A percentile compares a stretch with the other conserved stretches of the same genome.
Conservation (phyloP, 1,284 basidiomycete genomes). For the Acaromyces ingoldii region DNA sequence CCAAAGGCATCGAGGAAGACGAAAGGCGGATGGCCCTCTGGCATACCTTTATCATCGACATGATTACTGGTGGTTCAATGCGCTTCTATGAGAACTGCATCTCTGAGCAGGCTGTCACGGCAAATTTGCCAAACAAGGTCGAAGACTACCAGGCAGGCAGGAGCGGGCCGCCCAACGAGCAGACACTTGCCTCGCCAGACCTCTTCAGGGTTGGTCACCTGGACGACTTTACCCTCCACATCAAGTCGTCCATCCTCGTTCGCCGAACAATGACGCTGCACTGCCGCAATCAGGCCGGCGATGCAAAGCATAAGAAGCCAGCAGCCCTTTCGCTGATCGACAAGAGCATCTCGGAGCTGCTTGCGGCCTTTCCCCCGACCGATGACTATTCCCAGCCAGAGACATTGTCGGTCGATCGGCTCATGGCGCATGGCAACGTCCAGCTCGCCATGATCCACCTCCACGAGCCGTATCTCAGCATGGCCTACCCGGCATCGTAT, state of each 20-base stretch:
- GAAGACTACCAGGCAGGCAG: slow-evolving; percentile 13
- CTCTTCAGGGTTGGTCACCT: slow-evolving; percentile 17
- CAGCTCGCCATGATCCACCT: slow-evolving; percentile 9
- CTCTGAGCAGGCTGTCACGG: slow-evolving; percentile 9
- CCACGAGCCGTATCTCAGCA: slow-evolving; percentile 14
- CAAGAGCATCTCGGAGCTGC: slow-evolving; percentile 10
- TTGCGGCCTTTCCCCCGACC: slow-evolving; percentile 8
- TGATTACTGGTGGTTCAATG: not conserved
- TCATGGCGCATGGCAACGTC: slow-evolving; percentile 7
- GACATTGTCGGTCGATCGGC: slow-evolving; percentile 8
- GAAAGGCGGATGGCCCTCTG: slow-evolving; percentile 16
- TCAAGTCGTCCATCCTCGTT: slow-evolving; percentile 12
- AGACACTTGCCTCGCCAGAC: slow-evolving; percentile 14
- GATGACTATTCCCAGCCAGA: too few species aligned
- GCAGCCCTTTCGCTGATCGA: slow-evolving; percentile 8
- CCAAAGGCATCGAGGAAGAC: slow-evolving; percentile 10
- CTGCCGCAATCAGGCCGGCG: not conserved
- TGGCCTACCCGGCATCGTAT: slow-evolving; percentile 1
- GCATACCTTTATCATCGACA: slow-evolving; percentile 16
- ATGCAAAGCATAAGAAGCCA: not conserved
- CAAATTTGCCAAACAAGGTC: slow-evolving; percentile 9
- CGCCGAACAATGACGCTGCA: not conserved
- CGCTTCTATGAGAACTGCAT: slow-evolving; percentile 12
- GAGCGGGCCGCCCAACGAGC: slow-evolving; percentile 5
- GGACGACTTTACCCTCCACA: slow-evolving; percentile 18